phyloP scores from a whole-genome alignment of 163 green algal genomes.

The Scenedesmus sp. region DNA sequence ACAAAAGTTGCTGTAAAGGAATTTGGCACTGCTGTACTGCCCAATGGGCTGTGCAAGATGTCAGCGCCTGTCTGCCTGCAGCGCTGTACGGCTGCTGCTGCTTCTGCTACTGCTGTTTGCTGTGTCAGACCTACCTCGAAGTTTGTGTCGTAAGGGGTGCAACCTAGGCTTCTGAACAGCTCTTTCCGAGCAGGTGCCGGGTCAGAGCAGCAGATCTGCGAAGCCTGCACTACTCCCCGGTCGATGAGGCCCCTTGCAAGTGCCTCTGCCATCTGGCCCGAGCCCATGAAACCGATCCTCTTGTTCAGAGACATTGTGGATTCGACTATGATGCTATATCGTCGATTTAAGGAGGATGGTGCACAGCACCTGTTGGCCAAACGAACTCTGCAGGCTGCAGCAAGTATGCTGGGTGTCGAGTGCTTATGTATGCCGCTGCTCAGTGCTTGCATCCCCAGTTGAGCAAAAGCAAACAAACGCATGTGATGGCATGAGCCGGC shows the following conservation, averaged over 20 bases:
- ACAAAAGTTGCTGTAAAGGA: too few species aligned
- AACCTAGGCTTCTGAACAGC: slow-evolving; percentile 82
- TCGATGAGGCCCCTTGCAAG: slow-evolving; percentile 88
- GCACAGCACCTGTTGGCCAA: neutral
- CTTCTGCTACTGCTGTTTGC: neutral
- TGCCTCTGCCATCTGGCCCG: slow-evolving; percentile 93
- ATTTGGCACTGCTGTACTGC: neutral
- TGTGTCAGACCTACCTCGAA: slow-evolving; percentile 64
- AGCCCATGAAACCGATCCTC: slow-evolving; percentile 87
- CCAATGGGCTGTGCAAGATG: neutral
- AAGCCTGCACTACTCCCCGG: slow-evolving; percentile 72
- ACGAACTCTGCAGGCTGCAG: neutral
- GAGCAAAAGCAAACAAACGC: neutral
- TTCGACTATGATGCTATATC: neutral
- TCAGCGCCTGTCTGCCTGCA: neutral
- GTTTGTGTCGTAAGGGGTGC: slow-evolving; percentile 72
- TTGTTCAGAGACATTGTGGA: slow-evolving; percentile 58
- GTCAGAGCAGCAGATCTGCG: slow-evolving; percentile 82
- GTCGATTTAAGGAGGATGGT: neutral
- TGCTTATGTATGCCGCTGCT: slow-evolving; percentile 3
- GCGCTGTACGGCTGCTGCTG: neutral
- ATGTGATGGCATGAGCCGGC: neutral
- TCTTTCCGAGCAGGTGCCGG: slow-evolving; percentile 74
- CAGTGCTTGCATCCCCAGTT: neutral
- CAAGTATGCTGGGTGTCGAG: neutral